Evolutionary conservation across 1,284 basidiomycete species (phyloP).

Genomic region (Ceratobasidium sp.): DNA sequence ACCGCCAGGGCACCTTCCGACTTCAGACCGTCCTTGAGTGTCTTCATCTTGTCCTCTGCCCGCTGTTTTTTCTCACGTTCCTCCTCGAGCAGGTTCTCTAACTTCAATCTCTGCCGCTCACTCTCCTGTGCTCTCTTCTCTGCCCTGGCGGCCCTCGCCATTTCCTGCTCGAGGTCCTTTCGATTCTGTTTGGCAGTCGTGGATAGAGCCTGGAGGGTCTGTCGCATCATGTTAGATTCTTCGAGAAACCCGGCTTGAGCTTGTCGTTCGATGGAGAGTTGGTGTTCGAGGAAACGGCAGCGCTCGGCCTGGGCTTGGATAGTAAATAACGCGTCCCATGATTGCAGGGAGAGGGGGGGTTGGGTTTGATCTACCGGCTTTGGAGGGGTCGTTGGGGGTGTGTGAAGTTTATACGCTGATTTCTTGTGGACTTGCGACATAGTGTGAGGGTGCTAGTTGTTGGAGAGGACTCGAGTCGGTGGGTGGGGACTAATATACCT

Average conservation of each 20-base stretch:
- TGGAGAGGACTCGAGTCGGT: no score
- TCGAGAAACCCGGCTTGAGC: not conserved
- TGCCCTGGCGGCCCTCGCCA: not conserved
- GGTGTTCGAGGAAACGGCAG: not conserved
- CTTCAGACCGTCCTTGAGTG: not conserved
- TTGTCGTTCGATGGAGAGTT: not conserved
- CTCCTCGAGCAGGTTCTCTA: not conserved
- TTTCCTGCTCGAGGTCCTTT: not conserved
- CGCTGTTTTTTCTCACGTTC: not conserved
- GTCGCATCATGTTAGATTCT: not conserved
- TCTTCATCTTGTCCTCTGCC: not conserved
- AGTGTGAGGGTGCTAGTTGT: no score
- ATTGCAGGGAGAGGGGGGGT: not conserved
- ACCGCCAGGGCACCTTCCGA: no score
- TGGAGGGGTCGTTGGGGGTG: no score
- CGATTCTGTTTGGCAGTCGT: not conserved
- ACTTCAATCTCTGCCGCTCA: not conserved
- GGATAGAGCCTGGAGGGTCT: not conserved
- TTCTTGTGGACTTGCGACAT: no score
- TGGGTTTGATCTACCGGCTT: no score
- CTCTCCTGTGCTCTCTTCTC: not conserved
- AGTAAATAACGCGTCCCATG: not conserved
- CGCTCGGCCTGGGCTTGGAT: not conserved
- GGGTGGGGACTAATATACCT: no score
- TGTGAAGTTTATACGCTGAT: no score